These are phyloP conservation scores for Alternaria arbusti DNA, from an alignment of 2,329 filamentous ascomycete genomes.

Conservation along the genomic window DNA sequence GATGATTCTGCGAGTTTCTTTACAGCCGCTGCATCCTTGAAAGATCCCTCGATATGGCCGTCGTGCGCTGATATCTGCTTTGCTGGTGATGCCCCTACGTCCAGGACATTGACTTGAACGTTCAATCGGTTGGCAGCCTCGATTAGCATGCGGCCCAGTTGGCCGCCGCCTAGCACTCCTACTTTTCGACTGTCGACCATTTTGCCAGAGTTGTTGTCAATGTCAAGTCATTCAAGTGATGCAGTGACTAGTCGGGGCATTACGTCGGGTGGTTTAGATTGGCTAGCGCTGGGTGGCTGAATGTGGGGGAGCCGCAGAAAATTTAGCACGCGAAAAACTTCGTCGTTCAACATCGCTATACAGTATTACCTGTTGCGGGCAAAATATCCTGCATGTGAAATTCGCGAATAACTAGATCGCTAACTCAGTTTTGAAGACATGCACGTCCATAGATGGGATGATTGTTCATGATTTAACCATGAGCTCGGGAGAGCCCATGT, in stretches of 20 bases:
- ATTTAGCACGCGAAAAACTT: slow-evolving; percentile 25
- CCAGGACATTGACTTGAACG: slow-evolving; percentile 79
- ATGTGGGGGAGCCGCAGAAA: slow-evolving; percentile 33
- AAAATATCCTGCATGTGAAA: background rate
- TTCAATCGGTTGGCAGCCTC: slow-evolving; percentile 84
- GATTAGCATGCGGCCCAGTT: slow-evolving; percentile 89
- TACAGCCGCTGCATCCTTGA: slow-evolving; percentile 82
- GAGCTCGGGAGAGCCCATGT: slow-evolving; percentile 42
- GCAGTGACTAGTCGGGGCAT: slow-evolving; percentile 27
- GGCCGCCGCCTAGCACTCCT: slow-evolving; percentile 53
- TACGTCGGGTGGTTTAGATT: slow-evolving; percentile 18
- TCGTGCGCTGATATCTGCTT: slow-evolving; percentile 82
- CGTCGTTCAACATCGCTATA: background rate
- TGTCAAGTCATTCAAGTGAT: slow-evolving; percentile 12
- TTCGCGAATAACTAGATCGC: too few species aligned
- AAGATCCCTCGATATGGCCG: slow-evolving; percentile 82
- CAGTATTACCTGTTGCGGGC: slow-evolving; percentile 2
- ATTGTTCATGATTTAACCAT: slow-evolving; percentile 40
- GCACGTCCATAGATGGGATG: background rate
- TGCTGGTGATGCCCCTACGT: slow-evolving; percentile 76
- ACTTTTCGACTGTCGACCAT: slow-evolving; percentile 45
- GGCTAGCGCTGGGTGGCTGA: slow-evolving; percentile 23
- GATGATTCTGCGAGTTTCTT: slow-evolving; percentile 76
- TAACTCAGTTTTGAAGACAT: background rate
- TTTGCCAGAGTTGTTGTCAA: slow-evolving; percentile 8